A percentile compares a stretch with the other conserved stretches of the same genome.
phyloP scores from a whole-genome alignment of 768 basidiomycete genomes.

The Trametes elegans region DNA sequence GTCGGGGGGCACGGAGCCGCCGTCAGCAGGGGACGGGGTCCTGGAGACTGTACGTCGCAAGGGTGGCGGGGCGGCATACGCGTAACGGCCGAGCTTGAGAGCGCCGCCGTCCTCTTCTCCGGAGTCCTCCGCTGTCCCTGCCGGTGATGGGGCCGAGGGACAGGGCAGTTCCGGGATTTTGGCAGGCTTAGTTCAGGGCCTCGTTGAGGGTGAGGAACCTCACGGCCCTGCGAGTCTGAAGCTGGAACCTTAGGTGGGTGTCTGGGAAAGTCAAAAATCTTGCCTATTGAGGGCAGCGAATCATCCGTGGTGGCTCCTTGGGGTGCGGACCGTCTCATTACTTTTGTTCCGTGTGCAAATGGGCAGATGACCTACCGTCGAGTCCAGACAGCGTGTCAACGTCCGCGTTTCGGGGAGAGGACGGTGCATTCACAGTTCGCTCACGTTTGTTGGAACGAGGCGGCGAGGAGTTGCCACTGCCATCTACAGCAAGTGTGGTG shows the following conservation, averaged over 20 bases:
- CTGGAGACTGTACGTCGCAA: not conserved
- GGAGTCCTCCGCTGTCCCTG: constrained; percentile 5
- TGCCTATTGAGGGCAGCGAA: constrained; percentile 6
- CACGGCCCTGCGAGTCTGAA: no score
- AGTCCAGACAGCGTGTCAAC: not conserved
- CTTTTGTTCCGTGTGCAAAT: not conserved
- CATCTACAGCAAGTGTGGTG: not conserved
- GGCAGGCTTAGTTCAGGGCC: not conserved
- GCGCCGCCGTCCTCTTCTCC: constrained; percentile 29
- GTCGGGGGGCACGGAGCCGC: not conserved
- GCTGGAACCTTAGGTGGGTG: not conserved
- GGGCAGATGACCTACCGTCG: not conserved
- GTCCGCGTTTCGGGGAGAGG: not conserved
- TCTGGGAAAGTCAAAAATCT: not conserved
- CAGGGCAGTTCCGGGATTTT: not conserved
- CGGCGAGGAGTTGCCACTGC: not conserved
- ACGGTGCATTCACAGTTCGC: no score
- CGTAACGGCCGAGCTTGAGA: constrained; percentile 40
- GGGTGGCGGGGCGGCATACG: constrained; percentile 27
- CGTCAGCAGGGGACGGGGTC: not conserved
- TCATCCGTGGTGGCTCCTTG: constrained; percentile 11
- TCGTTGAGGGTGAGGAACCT: no score
- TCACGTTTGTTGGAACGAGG: no score
- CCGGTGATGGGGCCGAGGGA: not conserved
- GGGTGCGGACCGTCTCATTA: not conserved